Evolutionary conservation across 257 asterid species (phyloP).

Genomic region (Solanum lycopersicoides): DNA sequence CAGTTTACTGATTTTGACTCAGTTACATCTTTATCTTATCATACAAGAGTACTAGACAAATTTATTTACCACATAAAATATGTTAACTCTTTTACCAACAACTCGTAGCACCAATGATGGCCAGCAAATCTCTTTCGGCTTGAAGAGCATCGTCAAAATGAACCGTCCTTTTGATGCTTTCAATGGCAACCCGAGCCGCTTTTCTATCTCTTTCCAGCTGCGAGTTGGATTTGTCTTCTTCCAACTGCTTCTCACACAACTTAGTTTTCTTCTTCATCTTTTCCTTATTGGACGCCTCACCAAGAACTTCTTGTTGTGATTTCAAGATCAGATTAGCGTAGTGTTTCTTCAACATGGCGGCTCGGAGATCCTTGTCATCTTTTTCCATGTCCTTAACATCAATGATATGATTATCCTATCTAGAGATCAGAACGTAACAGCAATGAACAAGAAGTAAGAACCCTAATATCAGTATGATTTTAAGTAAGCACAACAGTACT

Average conservation of each 20-base stretch:
- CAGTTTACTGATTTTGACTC: background rate
- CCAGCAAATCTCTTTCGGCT: background rate
- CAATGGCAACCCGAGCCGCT: background rate
- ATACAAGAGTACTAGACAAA: background rate
- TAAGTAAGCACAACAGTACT: too few species aligned
- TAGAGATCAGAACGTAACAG: too few species aligned
- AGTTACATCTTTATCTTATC: background rate
- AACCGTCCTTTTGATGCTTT: background rate
- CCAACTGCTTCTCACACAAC: background rate
- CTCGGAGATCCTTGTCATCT: background rate
- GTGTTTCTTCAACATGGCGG: background rate
- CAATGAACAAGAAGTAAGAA: too few species aligned
- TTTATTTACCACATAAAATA: background rate
- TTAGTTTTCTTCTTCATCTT: background rate
- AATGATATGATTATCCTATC: background rate
- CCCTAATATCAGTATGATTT: background rate
- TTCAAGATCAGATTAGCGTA: background rate
- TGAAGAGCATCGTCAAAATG: background rate
- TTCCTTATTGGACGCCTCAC: background rate
- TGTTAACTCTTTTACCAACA: background rate
- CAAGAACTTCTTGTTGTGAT: background rate
- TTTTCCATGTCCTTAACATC: background rate
- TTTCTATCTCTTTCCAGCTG: background rate
- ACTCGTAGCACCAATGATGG: background rate
- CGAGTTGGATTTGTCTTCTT: background rate